These are phyloP conservation scores for Xerocomus potaroensis DNA, from an alignment of 768 basidiomycete species.

Conservation along the genomic window DNA sequence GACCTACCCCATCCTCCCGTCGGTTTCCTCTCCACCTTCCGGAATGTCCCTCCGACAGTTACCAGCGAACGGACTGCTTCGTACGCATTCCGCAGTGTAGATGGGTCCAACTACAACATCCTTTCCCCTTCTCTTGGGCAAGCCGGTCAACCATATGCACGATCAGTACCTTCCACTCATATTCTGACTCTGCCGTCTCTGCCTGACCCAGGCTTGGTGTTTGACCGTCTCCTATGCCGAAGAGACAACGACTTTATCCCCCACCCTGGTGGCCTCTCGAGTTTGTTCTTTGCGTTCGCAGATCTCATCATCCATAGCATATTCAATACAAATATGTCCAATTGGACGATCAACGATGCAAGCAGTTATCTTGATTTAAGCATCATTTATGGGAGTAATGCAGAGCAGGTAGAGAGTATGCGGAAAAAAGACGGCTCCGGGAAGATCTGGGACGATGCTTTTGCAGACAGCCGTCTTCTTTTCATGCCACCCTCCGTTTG, in stretches of 20 bases:
- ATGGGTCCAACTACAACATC: constrained; percentile 60
- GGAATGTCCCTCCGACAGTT: not conserved
- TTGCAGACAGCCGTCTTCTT: constrained; percentile 61
- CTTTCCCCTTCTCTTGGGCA: constrained; percentile 51
- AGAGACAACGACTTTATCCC: constrained; percentile 34
- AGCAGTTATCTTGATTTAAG: constrained; percentile 77
- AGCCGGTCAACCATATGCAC: constrained; percentile 64
- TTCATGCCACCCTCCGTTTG: constrained; percentile 70
- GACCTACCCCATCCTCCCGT: constrained; percentile 75
- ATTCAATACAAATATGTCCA: constrained; percentile 52
- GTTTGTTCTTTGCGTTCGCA: constrained; percentile 76
- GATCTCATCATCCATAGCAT: constrained; percentile 70
- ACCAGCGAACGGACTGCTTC: constrained; percentile 19
- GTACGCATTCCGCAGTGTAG: constrained; percentile 54
- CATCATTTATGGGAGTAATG: constrained; percentile 64
- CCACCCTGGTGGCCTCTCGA: constrained; percentile 68
- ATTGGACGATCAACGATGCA: constrained; percentile 54
- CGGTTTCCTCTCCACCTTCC: constrained; percentile 40
- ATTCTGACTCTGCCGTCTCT: constrained; percentile 41
- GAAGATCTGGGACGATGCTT: constrained; percentile 60
- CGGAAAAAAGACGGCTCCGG: constrained; percentile 66
- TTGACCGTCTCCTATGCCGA: constrained; percentile 60
- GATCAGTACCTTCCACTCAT: constrained; percentile 52
- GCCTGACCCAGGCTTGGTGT: constrained; percentile 65
- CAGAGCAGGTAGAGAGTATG: constrained; percentile 43